phyloP scores from a whole-genome alignment of 495 filamentous ascomycete species.

The Hypoxylon fragiforme region DNA sequence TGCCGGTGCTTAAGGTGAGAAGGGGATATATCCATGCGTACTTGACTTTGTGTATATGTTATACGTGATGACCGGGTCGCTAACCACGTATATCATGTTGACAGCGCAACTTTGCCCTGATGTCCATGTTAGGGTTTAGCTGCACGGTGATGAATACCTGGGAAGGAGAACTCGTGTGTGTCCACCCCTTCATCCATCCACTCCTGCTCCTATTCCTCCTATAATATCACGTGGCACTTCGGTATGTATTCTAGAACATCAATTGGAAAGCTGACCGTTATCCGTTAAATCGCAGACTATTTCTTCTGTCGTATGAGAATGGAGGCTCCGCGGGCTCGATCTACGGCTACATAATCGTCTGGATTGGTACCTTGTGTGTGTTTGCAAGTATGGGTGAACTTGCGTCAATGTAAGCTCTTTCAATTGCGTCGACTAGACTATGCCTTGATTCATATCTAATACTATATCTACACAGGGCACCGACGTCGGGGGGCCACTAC shows the following conservation, averaged over 20 bases:
- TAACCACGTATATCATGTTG: not conserved
- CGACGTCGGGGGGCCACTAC: conserved; percentile 42
- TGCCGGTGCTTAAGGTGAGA: conserved; percentile 48
- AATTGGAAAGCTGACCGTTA: no score
- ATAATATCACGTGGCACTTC: no score
- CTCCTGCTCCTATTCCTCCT: no score
- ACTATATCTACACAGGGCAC: conserved; percentile 26
- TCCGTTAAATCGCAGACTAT: conserved; percentile 1
- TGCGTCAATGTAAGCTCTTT: conserved; percentile 35
- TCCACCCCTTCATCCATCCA: not conserved
- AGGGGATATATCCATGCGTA: no score
- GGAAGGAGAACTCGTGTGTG: conserved; percentile 43
- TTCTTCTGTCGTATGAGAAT: conserved; percentile 19
- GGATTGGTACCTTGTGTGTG: conserved; percentile 28
- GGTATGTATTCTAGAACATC: no score
- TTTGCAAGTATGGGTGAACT: conserved; percentile 36
- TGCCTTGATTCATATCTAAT: not conserved
- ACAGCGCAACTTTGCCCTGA: conserved; percentile 46
- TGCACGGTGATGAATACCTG: conserved; percentile 52
- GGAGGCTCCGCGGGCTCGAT: conserved; percentile 38
- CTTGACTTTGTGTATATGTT: no score
- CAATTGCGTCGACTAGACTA: no score
- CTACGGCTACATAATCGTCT: conserved; percentile 37
- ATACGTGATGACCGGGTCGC: no score
- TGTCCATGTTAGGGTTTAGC: conserved; percentile 51